These are phyloP conservation scores for Drechslerella coelobrocha DNA, from an alignment of 2,329 filamentous ascomycete species.

Conservation along the genomic window DNA sequence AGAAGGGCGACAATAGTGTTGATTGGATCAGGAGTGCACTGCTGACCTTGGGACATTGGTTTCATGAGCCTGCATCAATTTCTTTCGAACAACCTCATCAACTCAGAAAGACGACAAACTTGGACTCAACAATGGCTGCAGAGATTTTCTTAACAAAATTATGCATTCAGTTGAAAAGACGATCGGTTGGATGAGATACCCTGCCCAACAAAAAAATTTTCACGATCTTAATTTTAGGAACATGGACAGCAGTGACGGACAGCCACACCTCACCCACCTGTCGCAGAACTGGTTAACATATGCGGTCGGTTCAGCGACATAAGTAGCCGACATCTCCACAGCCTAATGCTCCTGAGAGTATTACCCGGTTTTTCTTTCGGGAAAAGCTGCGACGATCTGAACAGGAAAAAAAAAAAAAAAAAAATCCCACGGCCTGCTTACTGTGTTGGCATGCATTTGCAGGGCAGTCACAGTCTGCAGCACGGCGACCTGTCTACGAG, in stretches of 20 bases:
- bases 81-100: neutral
- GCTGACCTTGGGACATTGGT: neutral
- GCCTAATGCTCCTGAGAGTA: neutral
- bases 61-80: constrained; percentile 1
- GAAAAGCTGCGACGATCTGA: constrained; percentile 22
- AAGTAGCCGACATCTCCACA: constrained; percentile 7
- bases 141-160: constrained; percentile 30
- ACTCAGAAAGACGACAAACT: neutral
- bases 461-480: constrained; percentile 5
- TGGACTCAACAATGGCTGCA: neutral
- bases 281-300: constrained; percentile 13
- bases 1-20: neutral
- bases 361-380: constrained; percentile 13
- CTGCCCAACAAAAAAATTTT: constrained; percentile 45
- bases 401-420: too few relatives aligned
- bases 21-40: constrained; percentile 16
- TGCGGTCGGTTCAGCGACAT: neutral
- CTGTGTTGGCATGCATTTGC: constrained; percentile 49
- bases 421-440: constrained; percentile 20
- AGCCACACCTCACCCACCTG: constrained; percentile 19
- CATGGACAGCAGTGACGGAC: constrained; percentile 12
- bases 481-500: constrained; percentile 13
- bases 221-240: constrained; percentile 50
- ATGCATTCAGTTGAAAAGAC: constrained; percentile 27
- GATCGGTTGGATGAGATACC: constrained; percentile 48